Evolutionary conservation across 2,329 filamentous ascomycete species (phyloP), one percentile per base, ranked within the genome.

Genomic region (Alternaria triticina): DNA sequence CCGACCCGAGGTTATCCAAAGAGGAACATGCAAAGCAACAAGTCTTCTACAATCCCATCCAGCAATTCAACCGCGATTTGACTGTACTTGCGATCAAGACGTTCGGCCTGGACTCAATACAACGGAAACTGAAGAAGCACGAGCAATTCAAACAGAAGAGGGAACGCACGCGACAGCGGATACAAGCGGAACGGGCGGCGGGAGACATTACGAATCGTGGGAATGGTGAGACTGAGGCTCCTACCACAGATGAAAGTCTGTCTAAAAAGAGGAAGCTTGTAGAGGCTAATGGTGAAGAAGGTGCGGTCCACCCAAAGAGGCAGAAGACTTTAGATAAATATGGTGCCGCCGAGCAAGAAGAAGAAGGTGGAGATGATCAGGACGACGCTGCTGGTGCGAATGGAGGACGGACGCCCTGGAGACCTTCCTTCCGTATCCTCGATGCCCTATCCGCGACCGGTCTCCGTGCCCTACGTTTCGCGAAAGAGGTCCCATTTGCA

Each of bases 11-110:
- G 64, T 77, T 81, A 23, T 82, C 83, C 49, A 84, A 83, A 64
- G 79, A 80, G 56, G 86, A 88, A 6, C 74, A 73, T 83, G 86
- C 62, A 86, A 89, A 70, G 85, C 91, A 95, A 73, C 84, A 85
- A 33, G 96, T 99, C 59, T 99, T 99, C 77, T 99, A 99, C 86
- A 99, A 99, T 73, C 95, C 96, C 0, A 97, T 99, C 58, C 96
- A 99, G 78, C 96, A 99, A 78, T 99, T 98, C 85, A 99, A 99
- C 81, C 91, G 96, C 50, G 96, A 99, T 77, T 82, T 99, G 69
- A 97, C 93, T 64, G 93, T 97, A 25, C 86, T 99, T 13, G 93
- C 93, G 1, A 97, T 99, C 79, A 93, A 92, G 75, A 91, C 92
- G 0, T 97, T 95, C 78, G 93, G 92, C 1, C 89, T 96, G 70